Base-by-base conservation (phyloP, 305 asterid genomes). In the Fraxinus angustifolia region DNA sequence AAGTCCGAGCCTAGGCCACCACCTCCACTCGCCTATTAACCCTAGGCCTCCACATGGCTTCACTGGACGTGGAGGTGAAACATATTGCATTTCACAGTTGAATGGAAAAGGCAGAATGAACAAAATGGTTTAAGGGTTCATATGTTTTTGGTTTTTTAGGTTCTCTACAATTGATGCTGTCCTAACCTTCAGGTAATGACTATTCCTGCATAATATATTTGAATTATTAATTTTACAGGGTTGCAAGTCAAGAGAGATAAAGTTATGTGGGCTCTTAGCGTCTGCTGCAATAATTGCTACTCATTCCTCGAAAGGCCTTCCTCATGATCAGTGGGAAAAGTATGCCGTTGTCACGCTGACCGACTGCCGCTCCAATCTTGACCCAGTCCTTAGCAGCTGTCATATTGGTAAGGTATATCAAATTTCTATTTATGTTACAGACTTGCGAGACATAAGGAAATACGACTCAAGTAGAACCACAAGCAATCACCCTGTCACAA, bases 321-420 rank as follows among this genome's bases (percentile, higher is more conserved):
- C 91, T 1, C 88, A 82, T 48, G 86, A 83, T 79, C 93, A 90
- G 70, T 89, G 89, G 90, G 94, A 92, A 82, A 95, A 92, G 79
- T 95, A 92, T 53, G 94, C 92, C 0, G 89, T 91, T 10, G 92
- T 84, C 33, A 88, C 93, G 0, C 97, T 95, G 28, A 71, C 89
- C 48, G 93, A 95, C 84, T 92, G 97, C 83, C 97, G 99, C 31
- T 80, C 98, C 7, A 19, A 89, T 83, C 98, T 95, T 33, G 94
- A 95, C 78, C 98, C 98, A 1, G 90, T 75, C 42, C 95, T 93
- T 72, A 88, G 81, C 79, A 84, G 83, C 84, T 58, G 87, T 70
- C 90, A 91, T 79, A 79, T 86, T 28, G 98, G 98, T 95, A 80
- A 56, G 92, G 71, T 50, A 56, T 56, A 34, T 80, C 71, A 7